These are phyloP conservation scores for Colletotrichum sp. DNA, from an alignment of 2,329 filamentous ascomycete genomes.

Conservation along the genomic window DNA sequence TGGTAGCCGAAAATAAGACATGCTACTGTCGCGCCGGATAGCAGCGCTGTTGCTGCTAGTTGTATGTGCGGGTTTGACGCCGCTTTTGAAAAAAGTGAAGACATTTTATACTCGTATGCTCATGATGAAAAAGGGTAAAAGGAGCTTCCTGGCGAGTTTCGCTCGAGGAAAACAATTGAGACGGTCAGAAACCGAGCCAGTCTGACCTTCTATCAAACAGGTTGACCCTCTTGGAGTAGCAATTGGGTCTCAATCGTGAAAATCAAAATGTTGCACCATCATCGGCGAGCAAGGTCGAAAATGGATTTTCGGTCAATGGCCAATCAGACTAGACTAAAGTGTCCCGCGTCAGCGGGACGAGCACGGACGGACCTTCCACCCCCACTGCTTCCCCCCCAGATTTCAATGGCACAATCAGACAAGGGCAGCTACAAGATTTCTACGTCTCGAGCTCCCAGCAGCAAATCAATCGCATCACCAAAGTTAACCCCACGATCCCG, in stretches of 20 bases:
- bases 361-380: neutral
- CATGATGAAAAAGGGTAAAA: neutral
- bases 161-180: neutral
- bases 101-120: constrained; percentile 33
- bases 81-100: constrained; percentile 48
- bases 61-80: constrained; percentile 58
- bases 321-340: neutral
- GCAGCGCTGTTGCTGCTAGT: constrained; percentile 72
- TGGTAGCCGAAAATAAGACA: constrained; percentile 68
- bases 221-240: neutral
- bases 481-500: neutral
- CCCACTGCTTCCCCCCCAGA: neutral
- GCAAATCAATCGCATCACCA: neutral
- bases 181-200: neutral
- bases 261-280: neutral
- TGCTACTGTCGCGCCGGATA: constrained; percentile 65
- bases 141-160: neutral
- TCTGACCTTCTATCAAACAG: neutral
- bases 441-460: neutral
- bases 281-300: neutral
- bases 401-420: neutral
- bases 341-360: neutral
- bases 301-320: neutral
- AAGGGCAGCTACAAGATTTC: neutral
- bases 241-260: neutral